These are phyloP conservation scores for Phytopythium chamaehyphon DNA, from an alignment of 352 stramenopile genomes.

Conservation along the genomic window DNA sequence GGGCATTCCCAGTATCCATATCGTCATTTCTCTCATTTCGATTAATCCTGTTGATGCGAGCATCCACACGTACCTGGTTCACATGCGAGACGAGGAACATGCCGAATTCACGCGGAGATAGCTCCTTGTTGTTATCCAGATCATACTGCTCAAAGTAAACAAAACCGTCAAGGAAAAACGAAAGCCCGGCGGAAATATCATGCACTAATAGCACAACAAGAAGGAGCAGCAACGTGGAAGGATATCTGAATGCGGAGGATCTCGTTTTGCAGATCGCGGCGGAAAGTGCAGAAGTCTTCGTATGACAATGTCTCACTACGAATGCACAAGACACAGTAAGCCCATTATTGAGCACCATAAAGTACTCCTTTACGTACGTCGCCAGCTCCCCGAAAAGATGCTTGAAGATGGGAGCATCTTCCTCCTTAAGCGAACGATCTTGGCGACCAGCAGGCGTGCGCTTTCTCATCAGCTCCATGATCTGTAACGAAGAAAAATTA, in stretches of 20 bases:
- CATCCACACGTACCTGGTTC: conserved; percentile 46
- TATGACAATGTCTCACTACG: conserved; percentile 78
- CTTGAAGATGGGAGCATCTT: conserved; percentile 80
- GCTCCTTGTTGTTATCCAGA: conserved; percentile 69
- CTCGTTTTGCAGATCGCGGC: conserved; percentile 66
- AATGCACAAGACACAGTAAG: background rate
- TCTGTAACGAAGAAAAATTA: conserved; percentile 29
- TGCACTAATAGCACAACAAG: background rate
- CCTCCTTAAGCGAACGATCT: conserved; percentile 71
- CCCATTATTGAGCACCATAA: background rate
- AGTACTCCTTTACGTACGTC: conserved; percentile 24
- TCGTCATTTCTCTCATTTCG: background rate
- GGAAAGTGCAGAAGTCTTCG: conserved; percentile 76
- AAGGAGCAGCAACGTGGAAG: conserved; percentile 20
- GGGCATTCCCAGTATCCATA: background rate
- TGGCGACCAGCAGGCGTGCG: conserved; percentile 76
- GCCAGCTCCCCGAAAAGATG: conserved; percentile 79
- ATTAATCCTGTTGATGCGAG: no score
- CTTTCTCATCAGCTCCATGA: conserved; percentile 80
- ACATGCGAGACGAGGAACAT: conserved; percentile 88
- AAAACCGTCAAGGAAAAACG: conserved; percentile 36
- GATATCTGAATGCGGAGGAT: conserved; percentile 90
- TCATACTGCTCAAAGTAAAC: conserved; percentile 89
- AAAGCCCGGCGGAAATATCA: background rate
- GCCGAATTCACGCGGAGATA: conserved; percentile 80